These are phyloP conservation scores for Botrytis cinerea DNA, from an alignment of 2,329 filamentous ascomycete species.

Conservation along the genomic window DNA sequence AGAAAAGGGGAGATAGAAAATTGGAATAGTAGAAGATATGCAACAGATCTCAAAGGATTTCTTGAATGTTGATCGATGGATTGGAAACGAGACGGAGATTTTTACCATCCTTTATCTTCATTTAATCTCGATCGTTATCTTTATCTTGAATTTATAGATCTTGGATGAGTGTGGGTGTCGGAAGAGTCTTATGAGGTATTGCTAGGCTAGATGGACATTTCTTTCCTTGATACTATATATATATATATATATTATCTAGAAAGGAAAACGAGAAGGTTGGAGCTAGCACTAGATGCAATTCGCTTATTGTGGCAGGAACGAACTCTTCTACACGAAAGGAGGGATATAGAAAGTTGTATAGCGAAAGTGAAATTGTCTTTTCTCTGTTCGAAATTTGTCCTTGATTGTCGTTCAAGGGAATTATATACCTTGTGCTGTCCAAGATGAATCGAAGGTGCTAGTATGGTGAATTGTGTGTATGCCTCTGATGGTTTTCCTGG, in stretches of 20 bases:
- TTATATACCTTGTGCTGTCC: background rate
- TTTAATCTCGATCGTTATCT: background rate
- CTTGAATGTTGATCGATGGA: background rate
- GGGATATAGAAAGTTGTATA: background rate
- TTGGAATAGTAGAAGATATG: background rate
- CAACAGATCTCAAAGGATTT: background rate
- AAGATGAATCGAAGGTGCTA: background rate
- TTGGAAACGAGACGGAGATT: background rate
- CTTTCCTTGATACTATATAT: background rate
- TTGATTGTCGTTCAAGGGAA: background rate
- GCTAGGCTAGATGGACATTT: background rate
- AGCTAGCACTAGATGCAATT: background rate
- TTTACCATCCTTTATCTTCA: background rate
- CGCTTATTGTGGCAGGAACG: background rate
- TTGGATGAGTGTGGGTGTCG: background rate
- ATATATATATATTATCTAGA: background rate
- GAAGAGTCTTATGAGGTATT: background rate
- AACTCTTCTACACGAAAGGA: background rate
- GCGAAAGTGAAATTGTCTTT: background rate
- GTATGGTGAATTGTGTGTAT: background rate
- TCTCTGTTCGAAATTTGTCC: background rate
- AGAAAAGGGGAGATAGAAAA: background rate
- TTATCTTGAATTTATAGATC: background rate
- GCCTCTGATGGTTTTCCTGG: accelerated
- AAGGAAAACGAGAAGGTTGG: background rate